Evolutionary conservation across 2,329 filamentous ascomycete species (phyloP).

Genomic region (Penicillium sclerotigenum): DNA sequence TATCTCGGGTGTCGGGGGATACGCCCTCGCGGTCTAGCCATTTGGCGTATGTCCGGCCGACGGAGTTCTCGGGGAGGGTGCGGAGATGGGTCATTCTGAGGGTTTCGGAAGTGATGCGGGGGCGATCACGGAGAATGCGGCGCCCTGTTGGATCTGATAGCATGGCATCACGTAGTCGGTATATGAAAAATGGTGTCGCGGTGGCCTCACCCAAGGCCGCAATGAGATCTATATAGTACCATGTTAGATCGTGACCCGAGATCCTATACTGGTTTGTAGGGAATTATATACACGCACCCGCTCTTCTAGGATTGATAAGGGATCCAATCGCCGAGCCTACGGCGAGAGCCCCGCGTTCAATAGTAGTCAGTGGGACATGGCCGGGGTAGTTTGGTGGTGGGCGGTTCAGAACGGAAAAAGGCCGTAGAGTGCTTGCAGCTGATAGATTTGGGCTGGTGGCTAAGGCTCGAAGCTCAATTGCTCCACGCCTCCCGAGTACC

Average conservation of each 20-base stretch:
- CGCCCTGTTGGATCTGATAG: slow-evolving; percentile 78
- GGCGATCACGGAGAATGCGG: slow-evolving; percentile 84
- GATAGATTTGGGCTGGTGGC: slow-evolving; percentile 2
- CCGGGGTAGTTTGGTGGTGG: slow-evolving; percentile 84
- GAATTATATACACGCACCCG: slow-evolving; percentile 51
- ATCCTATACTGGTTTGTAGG: not conserved
- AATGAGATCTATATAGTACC: slow-evolving; percentile 69
- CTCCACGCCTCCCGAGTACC: slow-evolving; percentile 22
- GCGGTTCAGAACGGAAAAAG: slow-evolving; percentile 80
- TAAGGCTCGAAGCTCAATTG: slow-evolving; percentile 15
- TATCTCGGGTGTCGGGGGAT: slow-evolving; percentile 78
- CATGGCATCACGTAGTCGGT: slow-evolving; percentile 89
- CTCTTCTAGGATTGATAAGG: slow-evolving; percentile 72
- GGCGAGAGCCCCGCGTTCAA: slow-evolving; percentile 72
- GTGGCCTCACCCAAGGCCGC: slow-evolving; percentile 92
- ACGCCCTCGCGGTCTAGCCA: slow-evolving; percentile 97
- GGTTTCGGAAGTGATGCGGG: slow-evolving; percentile 74
- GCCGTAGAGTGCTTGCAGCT: slow-evolving; percentile 32
- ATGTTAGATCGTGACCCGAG: slow-evolving; percentile 3
- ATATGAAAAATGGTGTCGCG: slow-evolving; percentile 90
- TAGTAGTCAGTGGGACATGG: slow-evolving; percentile 78
- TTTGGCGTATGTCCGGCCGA: slow-evolving; percentile 76
- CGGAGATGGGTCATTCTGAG: slow-evolving; percentile 69
- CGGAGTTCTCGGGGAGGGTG: slow-evolving; percentile 64
- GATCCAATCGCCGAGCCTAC: slow-evolving; percentile 59